phyloP scores from a whole-genome alignment of 495 filamentous ascomycete species.

The Tetracladium setigerum region DNA sequence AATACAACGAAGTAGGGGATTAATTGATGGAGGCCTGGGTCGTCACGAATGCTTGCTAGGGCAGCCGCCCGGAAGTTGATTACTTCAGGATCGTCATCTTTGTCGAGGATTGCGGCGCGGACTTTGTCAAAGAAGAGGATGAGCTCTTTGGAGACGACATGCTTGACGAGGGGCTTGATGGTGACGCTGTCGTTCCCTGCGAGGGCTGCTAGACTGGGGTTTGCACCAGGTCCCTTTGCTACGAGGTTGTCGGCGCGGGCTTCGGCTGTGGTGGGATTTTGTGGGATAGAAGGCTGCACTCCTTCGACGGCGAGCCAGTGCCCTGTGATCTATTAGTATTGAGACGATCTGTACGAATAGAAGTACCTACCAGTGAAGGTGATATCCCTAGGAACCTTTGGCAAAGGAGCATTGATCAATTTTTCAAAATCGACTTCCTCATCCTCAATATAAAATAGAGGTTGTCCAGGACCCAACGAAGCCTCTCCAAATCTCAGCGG shows the following conservation, averaged over 20 bases:
- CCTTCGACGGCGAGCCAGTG: constrained; percentile 97
- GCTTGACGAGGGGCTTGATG: constrained; percentile 87
- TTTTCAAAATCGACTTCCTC: constrained; percentile 99
- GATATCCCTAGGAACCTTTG: constrained; percentile 90
- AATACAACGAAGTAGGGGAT: constrained; percentile 94
- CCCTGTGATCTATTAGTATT: constrained; percentile 39
- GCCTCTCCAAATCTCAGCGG: constrained; percentile 89
- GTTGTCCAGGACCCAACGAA: constrained; percentile 87
- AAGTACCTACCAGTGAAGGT: constrained; percentile 68
- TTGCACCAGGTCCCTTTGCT: constrained; percentile 81
- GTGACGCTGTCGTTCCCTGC: constrained; percentile 74
- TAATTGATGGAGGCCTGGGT: constrained; percentile 90
- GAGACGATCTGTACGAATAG: background rate
- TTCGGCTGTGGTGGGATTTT: constrained; percentile 85
- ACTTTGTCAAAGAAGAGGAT: constrained; percentile 97
- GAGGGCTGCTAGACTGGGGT: constrained; percentile 71
- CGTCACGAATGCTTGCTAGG: constrained; percentile 69
- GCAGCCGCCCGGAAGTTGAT: constrained; percentile 69
- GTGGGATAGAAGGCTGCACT: constrained; percentile 89
- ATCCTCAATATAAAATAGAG: constrained; percentile 94
- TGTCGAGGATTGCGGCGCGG: constrained; percentile 75
- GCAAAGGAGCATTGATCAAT: constrained; percentile 89
- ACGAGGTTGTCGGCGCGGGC: constrained; percentile 71
- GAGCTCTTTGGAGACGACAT: constrained; percentile 88
- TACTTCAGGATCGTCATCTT: constrained; percentile 64